Evolutionary conservation across 257 asterid genomes (phyloP).

Genomic region (Galeopsis tetrahit): DNA sequence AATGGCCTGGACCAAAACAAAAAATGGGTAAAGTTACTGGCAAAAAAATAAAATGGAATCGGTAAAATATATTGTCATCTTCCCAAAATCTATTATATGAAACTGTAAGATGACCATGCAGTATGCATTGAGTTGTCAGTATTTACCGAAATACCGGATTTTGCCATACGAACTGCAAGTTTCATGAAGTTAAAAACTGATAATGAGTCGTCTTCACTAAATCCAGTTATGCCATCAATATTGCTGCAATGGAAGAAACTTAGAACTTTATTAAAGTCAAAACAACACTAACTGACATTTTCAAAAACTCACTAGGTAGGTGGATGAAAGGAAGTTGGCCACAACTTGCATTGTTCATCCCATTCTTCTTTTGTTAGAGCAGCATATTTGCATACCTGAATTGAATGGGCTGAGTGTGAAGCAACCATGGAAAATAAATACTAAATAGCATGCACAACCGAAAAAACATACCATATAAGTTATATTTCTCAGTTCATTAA

Average conservation of each 20-base stretch:
- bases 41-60: too few species aligned
- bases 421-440: slow-evolving; percentile 16
- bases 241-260: slow-evolving; percentile 57
- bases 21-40: too few species aligned
- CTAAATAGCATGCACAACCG: slow-evolving; percentile 1
- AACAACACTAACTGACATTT: not conserved
- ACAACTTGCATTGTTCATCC: slow-evolving; percentile 92
- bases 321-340: slow-evolving; percentile 98
- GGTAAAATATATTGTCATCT: too few species aligned
- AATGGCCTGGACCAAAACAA: too few species aligned
- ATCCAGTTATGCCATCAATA: slow-evolving; percentile 89
- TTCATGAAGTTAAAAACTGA: slow-evolving; percentile 70
- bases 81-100: not conserved
- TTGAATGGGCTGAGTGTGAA: slow-evolving; percentile 9
- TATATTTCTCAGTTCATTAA: not conserved
- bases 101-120: not conserved
- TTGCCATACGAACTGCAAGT: slow-evolving; percentile 64
- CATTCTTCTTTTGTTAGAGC: slow-evolving; percentile 93
- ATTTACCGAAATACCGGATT: slow-evolving; percentile 60
- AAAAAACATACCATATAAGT: not conserved
- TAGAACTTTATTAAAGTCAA: slow-evolving; percentile 11
- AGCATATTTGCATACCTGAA: slow-evolving; percentile 83
- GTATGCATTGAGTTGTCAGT: slow-evolving; percentile 16
- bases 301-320: slow-evolving; percentile 72
- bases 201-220: slow-evolving; percentile 66